phyloP scores from a whole-genome alignment of 2,329 filamentous ascomycete genomes.

The Periconia macrospinosa region DNA sequence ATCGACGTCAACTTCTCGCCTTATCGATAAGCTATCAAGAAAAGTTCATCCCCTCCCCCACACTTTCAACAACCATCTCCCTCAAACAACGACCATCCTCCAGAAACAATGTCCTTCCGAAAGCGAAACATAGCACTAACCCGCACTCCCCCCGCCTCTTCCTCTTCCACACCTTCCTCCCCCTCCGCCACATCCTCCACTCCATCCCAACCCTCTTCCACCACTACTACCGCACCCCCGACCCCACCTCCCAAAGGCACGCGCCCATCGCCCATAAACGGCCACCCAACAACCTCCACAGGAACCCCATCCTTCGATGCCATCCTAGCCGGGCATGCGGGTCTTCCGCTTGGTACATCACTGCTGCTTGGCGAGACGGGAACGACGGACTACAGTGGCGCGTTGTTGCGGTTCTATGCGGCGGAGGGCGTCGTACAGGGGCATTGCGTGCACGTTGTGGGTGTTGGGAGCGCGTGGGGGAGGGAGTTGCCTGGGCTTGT shows the following conservation, averaged over 20 bases:
- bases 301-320: constrained; percentile 84
- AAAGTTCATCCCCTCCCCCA: background rate
- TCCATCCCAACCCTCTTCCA: constrained; percentile 4
- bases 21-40: background rate
- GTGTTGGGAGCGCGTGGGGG: constrained; percentile 77
- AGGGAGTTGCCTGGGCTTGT: constrained; percentile 78
- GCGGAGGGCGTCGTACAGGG: constrained; percentile 92
- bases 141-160: constrained; percentile 24
- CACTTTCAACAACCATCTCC: background rate
- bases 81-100: background rate
- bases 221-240: background rate
- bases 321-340: constrained; percentile 82
- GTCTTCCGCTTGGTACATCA: constrained; percentile 78
- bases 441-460: constrained; percentile 84
- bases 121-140: constrained; percentile 66
- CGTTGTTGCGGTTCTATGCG: constrained; percentile 83
- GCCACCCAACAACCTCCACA: constrained; percentile 85
- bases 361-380: constrained; percentile 84
- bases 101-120: constrained; percentile 64
- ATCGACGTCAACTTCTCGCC: background rate
- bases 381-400: constrained; percentile 89
- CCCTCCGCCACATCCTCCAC: background rate
- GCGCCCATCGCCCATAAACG: constrained; percentile 85
- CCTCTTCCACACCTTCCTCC: constrained; percentile 14
- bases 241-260: constrained; percentile 51